Conservation (phyloP, 176 grass and related monocot species). For the Zoysia japonica region DNA sequence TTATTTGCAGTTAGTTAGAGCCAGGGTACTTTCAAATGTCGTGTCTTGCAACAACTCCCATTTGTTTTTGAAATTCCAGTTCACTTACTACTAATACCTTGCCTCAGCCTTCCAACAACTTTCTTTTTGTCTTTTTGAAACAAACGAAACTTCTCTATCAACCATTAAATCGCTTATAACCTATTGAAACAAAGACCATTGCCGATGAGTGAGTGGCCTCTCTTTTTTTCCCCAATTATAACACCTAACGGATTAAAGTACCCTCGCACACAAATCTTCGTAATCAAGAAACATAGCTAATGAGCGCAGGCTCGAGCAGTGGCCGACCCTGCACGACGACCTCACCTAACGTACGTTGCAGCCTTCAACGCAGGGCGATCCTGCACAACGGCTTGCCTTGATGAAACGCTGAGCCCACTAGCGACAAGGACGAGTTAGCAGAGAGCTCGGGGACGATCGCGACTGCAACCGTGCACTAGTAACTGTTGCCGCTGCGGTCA, state of each 20-base stretch:
- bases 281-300: constrained; percentile 44
- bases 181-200: constrained; percentile 36
- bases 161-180: constrained; percentile 41
- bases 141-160: constrained; percentile 28
- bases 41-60: constrained; percentile 30
- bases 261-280: constrained; percentile 42
- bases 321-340: constrained; percentile 9
- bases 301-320: constrained; percentile 21
- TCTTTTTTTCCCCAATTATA: constrained; percentile 29
- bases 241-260: constrained; percentile 48
- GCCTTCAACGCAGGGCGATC: constrained; percentile 17
- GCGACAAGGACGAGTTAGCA: constrained; percentile 18
- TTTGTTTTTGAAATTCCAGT: constrained; percentile 33
- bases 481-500: neutral
- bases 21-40: neutral
- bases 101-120: constrained; percentile 38
- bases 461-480: neutral
- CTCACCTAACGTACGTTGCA: constrained; percentile 36
- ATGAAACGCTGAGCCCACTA: constrained; percentile 32
- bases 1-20: constrained; percentile 19
- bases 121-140: constrained; percentile 5
- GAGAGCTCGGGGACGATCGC: neutral
- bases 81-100: neutral
- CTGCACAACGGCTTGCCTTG: constrained; percentile 34
- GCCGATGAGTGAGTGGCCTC: constrained; percentile 23